These are phyloP conservation scores for Ustilago nuda DNA, from an alignment of 1,284 basidiomycete genomes.

Conservation along the genomic window DNA sequence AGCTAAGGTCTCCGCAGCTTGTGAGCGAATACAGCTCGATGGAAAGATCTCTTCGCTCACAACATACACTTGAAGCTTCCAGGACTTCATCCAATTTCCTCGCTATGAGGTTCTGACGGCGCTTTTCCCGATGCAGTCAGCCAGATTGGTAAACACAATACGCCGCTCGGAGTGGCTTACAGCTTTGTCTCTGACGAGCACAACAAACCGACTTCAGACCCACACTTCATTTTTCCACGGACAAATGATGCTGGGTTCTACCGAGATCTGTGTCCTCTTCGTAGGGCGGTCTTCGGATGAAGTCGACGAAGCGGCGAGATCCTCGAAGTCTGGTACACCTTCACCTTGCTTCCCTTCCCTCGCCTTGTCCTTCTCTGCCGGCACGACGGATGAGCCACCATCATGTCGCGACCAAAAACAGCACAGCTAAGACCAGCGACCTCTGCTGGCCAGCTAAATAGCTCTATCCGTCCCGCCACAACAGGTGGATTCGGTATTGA, in stretches of 20 bases:
- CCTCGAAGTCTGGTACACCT: not conserved
- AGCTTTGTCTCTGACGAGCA: not conserved
- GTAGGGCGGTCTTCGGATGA: not conserved
- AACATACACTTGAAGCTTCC: not conserved
- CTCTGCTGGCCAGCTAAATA: slow-evolving; percentile 15
- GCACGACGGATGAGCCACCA: not conserved
- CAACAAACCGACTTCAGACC: not conserved
- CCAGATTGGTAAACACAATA: too few relatives aligned
- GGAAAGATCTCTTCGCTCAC: not conserved
- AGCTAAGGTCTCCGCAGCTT: too few relatives aligned
- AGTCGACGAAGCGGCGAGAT: not conserved
- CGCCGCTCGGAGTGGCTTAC: too few relatives aligned
- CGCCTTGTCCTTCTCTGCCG: too few relatives aligned
- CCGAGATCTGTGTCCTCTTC: not conserved
- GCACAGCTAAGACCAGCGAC: slow-evolving; percentile 20
- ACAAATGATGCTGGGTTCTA: not conserved
- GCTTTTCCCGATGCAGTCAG: not conserved
- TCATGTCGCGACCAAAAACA: slow-evolving; percentile 35
- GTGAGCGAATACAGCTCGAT: not conserved
- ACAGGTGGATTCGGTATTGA: slow-evolving; percentile 1
- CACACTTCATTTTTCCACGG: slow-evolving; percentile 10
- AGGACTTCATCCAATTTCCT: not conserved
- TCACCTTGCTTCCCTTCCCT: not conserved
- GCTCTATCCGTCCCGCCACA: slow-evolving; percentile 14
- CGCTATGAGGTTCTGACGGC: not conserved